Evolutionary conservation across 1,284 basidiomycete genomes (phyloP), one percentile per base, ranked within the genome.

Genomic region (Singerocomus inundabilis): DNA sequence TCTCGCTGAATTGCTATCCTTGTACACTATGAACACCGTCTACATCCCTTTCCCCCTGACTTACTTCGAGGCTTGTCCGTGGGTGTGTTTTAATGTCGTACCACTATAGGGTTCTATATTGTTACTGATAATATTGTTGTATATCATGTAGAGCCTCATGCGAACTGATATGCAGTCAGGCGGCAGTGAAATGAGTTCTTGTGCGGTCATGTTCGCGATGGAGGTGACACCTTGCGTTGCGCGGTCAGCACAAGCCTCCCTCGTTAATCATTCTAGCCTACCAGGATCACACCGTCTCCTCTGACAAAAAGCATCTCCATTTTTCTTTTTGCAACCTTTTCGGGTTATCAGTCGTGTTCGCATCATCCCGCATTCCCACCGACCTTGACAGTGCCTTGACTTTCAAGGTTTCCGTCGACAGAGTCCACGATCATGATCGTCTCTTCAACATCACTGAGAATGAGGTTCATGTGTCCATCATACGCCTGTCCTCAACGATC

Each of bases 401-500:
- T 72, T 49, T 77, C 75, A 6, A 74, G 63, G 13, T 64, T 75
- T 45, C 74, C 77, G 49, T 90, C 86, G 11, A 69, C 61, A 4
- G 82, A 74, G 59, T 97, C 93, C 15, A 97, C 91, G 54, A 93
- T 79, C 82, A 93, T 91, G 60, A 97, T 93, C 5, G 89, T 92
- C 73, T 99, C 97, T 67, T 98, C 95, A 9, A 98, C 97, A 65
- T 98, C 91, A 56, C 91, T 96, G 57, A 99, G 78, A 55, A 99
- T 98, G 62, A 99, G 78, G 71, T 99, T 99, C 96, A 99, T 98
- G 72, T 99, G 97, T 24, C 95, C 95, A 73, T 99, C 97, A 68
- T 99, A 99, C 16, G 97, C 96, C 95, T 98, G 58, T 56, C 51
- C 45, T 38, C 35, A 26, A 51, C 52, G 54, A 53, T 55, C 54